Conservation (phyloP, 768 basidiomycete genomes). For the Leucosporidium creatinivorum region DNA sequence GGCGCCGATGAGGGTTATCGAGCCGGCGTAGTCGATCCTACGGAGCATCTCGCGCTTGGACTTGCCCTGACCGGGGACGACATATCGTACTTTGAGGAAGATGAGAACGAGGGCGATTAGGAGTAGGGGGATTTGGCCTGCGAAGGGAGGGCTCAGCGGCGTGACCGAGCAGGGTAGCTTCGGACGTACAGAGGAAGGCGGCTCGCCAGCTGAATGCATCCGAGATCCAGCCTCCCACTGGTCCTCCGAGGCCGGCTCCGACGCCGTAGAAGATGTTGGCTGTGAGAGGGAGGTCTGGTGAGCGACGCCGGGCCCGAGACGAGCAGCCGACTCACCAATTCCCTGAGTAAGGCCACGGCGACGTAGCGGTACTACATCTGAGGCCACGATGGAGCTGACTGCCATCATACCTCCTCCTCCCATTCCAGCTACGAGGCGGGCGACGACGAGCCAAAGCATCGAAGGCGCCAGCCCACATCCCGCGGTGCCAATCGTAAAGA, state of each 20-base stretch:
- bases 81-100: conserved; percentile 67
- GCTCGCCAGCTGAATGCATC: conserved; percentile 55
- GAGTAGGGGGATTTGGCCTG: conserved; percentile 65
- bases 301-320: not conserved
- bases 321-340: conserved; percentile 44
- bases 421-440: conserved; percentile 54
- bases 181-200: conserved; percentile 59
- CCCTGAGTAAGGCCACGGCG: conserved; percentile 88
- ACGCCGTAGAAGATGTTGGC: conserved; percentile 58
- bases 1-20: conserved; percentile 62
- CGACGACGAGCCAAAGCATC: conserved; percentile 72
- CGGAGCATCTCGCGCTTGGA: conserved; percentile 27
- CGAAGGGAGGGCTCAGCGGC: not conserved
- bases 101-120: conserved; percentile 64
- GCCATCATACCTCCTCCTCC: conserved; percentile 46
- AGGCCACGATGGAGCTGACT: conserved; percentile 52
- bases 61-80: conserved; percentile 49
- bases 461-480: conserved; percentile 78
- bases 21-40: conserved; percentile 79
- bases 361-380: conserved; percentile 80
- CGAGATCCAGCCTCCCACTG: conserved; percentile 40
- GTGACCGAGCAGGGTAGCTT: conserved; percentile 20
- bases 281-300: conserved; percentile 7
- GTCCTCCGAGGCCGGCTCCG: conserved; percentile 49
- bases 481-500: conserved; percentile 82